Conservation (phyloP, 352 stramenopile genomes). For the Globisporangium paddicum region DNA sequence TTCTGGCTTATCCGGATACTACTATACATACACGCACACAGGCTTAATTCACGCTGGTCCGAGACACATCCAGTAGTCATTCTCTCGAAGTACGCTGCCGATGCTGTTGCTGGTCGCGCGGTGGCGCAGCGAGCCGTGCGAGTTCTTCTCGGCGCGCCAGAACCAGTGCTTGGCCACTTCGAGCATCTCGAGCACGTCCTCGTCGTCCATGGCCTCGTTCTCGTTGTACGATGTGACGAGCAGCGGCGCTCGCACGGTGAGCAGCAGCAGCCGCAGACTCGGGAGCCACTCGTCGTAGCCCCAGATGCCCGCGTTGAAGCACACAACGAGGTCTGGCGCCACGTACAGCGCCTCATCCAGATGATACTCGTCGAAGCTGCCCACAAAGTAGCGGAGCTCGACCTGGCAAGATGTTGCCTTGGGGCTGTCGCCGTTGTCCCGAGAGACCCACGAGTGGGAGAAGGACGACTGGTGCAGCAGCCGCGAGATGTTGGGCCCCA, state of each 20-base stretch:
- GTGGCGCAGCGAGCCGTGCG: slow-evolving; percentile 28
- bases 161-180: slow-evolving; percentile 40
- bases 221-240: slow-evolving; percentile 86
- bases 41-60: slow-evolving; percentile 13
- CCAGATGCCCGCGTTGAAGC: slow-evolving; percentile 86
- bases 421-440: not conserved
- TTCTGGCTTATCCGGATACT: not conserved
- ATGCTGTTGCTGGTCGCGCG: slow-evolving; percentile 59
- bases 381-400: slow-evolving; percentile 65
- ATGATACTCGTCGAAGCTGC: slow-evolving; percentile 59
- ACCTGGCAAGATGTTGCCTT: slow-evolving; percentile 27
- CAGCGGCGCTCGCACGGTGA: slow-evolving; percentile 45
- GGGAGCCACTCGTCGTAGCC: slow-evolving; percentile 86
- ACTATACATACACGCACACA: not conserved
- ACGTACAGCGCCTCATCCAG: slow-evolving; percentile 36
- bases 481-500: slow-evolving; percentile 68
- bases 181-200: slow-evolving; percentile 65
- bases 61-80: slow-evolving; percentile 83
- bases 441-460: slow-evolving; percentile 17
- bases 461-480: slow-evolving; percentile 36
- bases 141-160: slow-evolving; percentile 74
- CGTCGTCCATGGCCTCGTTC: slow-evolving; percentile 73
- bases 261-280: slow-evolving; percentile 59
- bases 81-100: slow-evolving; percentile 61
- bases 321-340: slow-evolving; percentile 57